A percentile compares a stretch with the other conserved stretches of the same genome.
phyloP scores from a whole-genome alignment of 179 eudicot species.

The Silene vulgaris region DNA sequence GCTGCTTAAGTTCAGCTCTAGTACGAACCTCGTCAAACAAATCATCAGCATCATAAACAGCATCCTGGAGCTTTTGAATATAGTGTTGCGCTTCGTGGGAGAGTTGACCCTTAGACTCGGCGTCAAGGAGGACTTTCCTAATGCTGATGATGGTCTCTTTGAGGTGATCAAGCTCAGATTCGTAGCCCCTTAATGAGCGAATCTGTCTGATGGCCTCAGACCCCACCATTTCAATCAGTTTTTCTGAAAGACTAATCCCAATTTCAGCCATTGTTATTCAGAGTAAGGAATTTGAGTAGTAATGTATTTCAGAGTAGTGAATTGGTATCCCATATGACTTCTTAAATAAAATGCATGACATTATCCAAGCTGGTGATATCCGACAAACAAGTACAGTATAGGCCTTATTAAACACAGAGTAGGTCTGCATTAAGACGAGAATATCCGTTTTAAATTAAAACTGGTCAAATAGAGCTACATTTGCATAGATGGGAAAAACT shows the following conservation, averaged over 20 bases:
- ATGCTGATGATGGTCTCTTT: not conserved
- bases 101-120: not conserved
- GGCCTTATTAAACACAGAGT: too few relatives aligned
- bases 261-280: not conserved
- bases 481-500: too few relatives aligned
- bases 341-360: too few relatives aligned
- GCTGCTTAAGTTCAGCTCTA: not conserved
- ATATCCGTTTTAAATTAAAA: too few relatives aligned
- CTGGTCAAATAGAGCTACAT: too few relatives aligned
- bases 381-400: too few relatives aligned
- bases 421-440: too few relatives aligned
- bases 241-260: not conserved
- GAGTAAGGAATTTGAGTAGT: not conserved
- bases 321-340: too few relatives aligned
- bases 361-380: too few relatives aligned
- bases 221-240: not conserved
- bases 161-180: not conserved
- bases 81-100: not conserved
- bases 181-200: not conserved
- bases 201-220: not conserved
- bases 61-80: not conserved
- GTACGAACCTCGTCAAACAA: slow-evolving; percentile 1
- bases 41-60: slow-evolving; percentile 3
- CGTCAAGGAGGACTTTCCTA: not conserved
- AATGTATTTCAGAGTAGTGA: too few relatives aligned